These are phyloP conservation scores for Bipolaris oryzae DNA, from an alignment of 2,329 filamentous ascomycete species.

Conservation along the genomic window DNA sequence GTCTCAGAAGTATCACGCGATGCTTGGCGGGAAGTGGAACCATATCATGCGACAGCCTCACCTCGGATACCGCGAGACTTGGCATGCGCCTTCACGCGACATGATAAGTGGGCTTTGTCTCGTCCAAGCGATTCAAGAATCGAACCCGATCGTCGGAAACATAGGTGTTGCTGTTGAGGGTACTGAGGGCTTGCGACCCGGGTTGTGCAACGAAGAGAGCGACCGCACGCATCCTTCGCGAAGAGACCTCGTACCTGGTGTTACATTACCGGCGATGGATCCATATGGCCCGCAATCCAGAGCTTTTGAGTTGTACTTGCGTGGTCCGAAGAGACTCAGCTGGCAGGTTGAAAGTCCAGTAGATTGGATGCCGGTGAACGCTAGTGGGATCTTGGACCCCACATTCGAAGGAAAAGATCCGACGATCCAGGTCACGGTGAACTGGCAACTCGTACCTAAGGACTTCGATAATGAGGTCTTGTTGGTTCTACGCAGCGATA, in stretches of 20 bases:
- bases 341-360: not conserved
- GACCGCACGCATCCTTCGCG: constrained; percentile 35
- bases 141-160: not conserved
- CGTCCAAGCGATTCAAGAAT: constrained; percentile 52
- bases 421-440: not conserved
- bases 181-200: not conserved
- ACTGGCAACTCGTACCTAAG: not conserved
- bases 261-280: not conserved
- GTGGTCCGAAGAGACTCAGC: not conserved
- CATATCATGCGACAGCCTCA: constrained; percentile 38
- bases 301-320: not conserved
- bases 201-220: constrained; percentile 23
- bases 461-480: not conserved
- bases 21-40: constrained; percentile 39
- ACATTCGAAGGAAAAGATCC: not conserved
- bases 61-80: constrained; percentile 54
- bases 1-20: constrained; percentile 28
- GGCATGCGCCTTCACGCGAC: constrained; percentile 73
- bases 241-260: not conserved
- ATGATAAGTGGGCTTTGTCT: constrained; percentile 63
- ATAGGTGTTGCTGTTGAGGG: not conserved
- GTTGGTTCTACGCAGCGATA: not conserved
- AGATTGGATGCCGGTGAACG: not conserved
- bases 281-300: not conserved
- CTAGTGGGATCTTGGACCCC: not conserved